Evolutionary conservation across 202 grass and related monocot genomes (phyloP), one percentile per base, ranked within the genome.

Genomic region (Digitaria exilis): DNA sequence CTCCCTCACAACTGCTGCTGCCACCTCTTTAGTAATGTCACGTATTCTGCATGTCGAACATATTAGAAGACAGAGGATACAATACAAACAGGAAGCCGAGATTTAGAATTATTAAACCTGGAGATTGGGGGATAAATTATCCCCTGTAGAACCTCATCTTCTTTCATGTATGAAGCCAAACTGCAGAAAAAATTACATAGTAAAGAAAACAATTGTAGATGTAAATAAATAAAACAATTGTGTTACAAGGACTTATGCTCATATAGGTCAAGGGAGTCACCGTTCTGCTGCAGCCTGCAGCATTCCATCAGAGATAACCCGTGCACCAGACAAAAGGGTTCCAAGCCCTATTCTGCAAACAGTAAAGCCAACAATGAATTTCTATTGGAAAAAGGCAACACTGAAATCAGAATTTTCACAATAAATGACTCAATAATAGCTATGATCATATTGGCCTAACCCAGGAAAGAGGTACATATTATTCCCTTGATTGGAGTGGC

Each of bases 391-490:
- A 39, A 39, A 3, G 9, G 9, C 37, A 39, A 39, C 37, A 76
- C 82, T 83, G 39, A 85, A 78, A 51, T 29, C 44, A 87, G 64
- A 85, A 71, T 75, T 81, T 51, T 48, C 51, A 75, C 49, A 79
- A 78, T 14, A 74, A 78, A 60, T 74, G 65, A 73, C 42, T 30
- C 31, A 65, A n/a, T n/a, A 32, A 63, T 58, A 37, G 54, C 65
- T 42, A 85, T 8, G 84, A 73, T 35, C 71, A 65, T 52, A 87
- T 78, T 15, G 72, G 61, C 90, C 87, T 83, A 83, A 99, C 96
- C 96, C 96, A 79, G 96, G 96, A 92, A 99, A 99, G 55, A 99
- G 96, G 84, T 99, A 99, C 96, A 99, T 94, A 63, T 98, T 98
- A 72, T 99, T 99, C 80, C 96, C 96, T 87, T 96, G 96, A 86